Evolutionary conservation across 2,329 filamentous ascomycete species (phyloP).

Genomic region (Fusarium pseudocircinatum): DNA sequence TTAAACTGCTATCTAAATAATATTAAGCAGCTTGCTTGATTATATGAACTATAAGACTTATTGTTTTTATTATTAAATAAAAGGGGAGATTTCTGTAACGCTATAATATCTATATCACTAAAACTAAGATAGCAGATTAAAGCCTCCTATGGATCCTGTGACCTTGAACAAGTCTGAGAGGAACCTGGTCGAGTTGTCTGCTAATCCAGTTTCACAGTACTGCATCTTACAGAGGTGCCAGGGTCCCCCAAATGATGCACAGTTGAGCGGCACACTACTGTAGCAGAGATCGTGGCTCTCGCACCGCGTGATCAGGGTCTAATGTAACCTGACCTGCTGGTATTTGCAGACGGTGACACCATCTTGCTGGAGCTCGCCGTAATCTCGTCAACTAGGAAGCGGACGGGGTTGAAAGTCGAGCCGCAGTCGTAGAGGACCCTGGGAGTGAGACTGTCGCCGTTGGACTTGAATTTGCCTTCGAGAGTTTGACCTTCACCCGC

Average conservation of each 20-base stretch:
- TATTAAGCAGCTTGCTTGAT: no score
- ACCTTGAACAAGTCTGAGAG: not conserved
- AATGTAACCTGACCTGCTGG: not conserved
- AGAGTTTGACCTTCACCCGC: not conserved
- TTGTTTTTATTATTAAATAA: no score
- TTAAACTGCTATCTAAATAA: no score
- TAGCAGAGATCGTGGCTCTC: not conserved
- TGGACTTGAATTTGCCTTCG: not conserved
- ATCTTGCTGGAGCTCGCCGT: not conserved
- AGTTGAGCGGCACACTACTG: not conserved
- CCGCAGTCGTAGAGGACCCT: not conserved
- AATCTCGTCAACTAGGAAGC: not conserved
- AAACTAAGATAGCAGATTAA: no score
- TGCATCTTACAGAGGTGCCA: not conserved
- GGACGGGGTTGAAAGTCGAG: not conserved
- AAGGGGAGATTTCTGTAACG: no score
- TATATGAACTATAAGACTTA: no score
- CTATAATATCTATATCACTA: no score
- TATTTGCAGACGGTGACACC: not conserved
- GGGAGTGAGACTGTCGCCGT: not conserved
- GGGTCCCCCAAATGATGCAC: not conserved
- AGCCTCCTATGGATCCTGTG: no score
- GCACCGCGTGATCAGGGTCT: not conserved
- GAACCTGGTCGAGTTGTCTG: not conserved
- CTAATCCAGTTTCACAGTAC: not conserved